phyloP scores from a whole-genome alignment of 2,329 filamentous ascomycete genomes.

The Verticillium isaacii region DNA sequence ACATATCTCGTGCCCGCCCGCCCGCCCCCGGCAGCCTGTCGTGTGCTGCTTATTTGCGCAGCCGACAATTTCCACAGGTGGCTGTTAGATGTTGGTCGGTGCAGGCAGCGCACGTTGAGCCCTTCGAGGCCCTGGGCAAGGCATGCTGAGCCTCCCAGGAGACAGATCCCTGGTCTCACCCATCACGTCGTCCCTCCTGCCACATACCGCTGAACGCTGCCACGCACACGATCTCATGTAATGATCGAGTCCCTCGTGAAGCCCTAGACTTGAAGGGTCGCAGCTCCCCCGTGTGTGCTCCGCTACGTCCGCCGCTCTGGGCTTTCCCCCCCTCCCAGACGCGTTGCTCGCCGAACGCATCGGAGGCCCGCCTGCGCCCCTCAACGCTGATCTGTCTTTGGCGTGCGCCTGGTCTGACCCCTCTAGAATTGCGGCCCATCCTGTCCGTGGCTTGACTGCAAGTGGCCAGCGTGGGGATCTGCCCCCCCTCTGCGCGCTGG shows the following conservation, averaged over 20 bases:
- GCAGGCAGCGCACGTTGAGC: too few relatives aligned
- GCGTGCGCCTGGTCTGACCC: not conserved
- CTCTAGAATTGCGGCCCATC: not conserved
- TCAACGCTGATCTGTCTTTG: not conserved
- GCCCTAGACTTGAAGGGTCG: not conserved
- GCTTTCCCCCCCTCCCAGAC: not conserved
- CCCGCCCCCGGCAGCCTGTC: not conserved
- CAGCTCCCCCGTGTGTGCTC: not conserved
- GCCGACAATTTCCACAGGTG: not conserved
- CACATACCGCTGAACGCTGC: too few relatives aligned
- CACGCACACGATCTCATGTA: not conserved
- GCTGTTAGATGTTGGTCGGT: not conserved
- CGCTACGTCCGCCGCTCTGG: not conserved
- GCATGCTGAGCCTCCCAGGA: too few relatives aligned
- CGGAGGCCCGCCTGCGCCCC: not conserved
- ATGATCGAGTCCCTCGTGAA: not conserved
- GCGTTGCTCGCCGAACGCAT: not conserved
- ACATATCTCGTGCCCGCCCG: not conserved
- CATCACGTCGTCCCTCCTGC: too few relatives aligned
- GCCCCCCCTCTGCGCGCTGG: not conserved
- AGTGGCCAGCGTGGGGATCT: not conserved
- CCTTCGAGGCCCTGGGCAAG: too few relatives aligned
- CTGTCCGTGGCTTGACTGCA: not conserved
- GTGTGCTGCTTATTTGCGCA: not conserved
- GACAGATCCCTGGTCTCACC: too few relatives aligned